Conservation (phyloP, 2,329 filamentous ascomycete genomes). For the Cryphonectria japonica region DNA sequence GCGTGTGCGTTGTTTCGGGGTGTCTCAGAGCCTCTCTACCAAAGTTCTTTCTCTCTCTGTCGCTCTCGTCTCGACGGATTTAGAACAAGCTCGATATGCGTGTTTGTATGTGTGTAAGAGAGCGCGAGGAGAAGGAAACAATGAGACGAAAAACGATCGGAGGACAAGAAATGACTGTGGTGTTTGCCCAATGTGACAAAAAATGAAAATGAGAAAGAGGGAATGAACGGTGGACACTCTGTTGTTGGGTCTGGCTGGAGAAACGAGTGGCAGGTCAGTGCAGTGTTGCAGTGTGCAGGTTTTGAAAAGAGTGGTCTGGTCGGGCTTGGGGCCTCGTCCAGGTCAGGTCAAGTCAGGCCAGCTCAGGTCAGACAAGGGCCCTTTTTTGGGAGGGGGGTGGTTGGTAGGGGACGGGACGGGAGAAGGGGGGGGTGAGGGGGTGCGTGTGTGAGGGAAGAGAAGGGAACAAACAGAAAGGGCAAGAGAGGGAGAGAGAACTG, state of each 20-base stretch:
- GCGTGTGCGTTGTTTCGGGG: conserved; percentile 13
- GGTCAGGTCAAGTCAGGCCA: conserved; percentile 12
- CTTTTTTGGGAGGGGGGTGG: neutral
- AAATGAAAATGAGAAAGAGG: conserved; percentile 16
- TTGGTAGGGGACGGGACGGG: too few species aligned
- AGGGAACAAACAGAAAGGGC: conserved; percentile 6
- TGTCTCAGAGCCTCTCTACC: conserved; percentile 14
- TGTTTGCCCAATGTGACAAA: neutral
- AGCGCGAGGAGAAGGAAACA: neutral
- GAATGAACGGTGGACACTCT: conserved; percentile 15
- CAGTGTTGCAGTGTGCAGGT: conserved; percentile 7
- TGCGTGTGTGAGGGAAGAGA: conserved; percentile 26
- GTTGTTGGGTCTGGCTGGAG: neutral
- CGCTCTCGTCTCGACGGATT: conserved; percentile 10
- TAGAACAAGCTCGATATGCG: neutral
- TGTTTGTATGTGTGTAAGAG: conserved; percentile 10
- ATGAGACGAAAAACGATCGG: conserved; percentile 16
- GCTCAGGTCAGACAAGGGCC: conserved; percentile 15
- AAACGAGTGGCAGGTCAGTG: neutral
- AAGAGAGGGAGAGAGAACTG: conserved; percentile 4
- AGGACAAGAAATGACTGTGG: neutral
- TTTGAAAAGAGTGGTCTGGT: conserved; percentile 8
- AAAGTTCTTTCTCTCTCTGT: neutral
- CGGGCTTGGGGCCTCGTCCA: neutral
- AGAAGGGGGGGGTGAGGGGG: neutral